Percentiles rank a stretch among this genome's conserved stretches.
Evolutionary conservation across 805 yeast genomes (phyloP).

Genomic region (Zygotorulaspora sp.): DNA sequence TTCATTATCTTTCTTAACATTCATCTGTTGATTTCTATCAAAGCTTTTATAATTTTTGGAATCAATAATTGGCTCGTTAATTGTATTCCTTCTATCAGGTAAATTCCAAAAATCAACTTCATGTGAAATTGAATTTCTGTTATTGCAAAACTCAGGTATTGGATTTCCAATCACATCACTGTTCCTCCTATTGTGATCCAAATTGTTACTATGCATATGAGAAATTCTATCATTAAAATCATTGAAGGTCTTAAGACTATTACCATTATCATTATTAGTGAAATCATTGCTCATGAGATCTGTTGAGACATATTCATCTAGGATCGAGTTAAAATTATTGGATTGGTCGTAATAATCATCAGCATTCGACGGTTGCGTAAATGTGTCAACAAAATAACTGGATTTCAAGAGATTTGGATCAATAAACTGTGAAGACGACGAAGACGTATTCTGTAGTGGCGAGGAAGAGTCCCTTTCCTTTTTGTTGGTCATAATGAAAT

Average conservation of each 20-base stretch:
- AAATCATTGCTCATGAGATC: slow-evolving; percentile 11
- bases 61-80: slow-evolving; percentile 2
- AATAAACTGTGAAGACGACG: slow-evolving; percentile 12
- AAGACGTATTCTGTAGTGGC: slow-evolving; percentile 8
- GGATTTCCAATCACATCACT: slow-evolving; percentile 21
- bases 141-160: slow-evolving; percentile 12
- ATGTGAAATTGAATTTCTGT: slow-evolving; percentile 31
- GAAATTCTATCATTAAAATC: slow-evolving; percentile 1
- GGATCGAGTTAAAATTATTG: slow-evolving; percentile 7
- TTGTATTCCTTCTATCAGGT: slow-evolving; percentile 12
- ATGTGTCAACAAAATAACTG: slow-evolving; percentile 16
- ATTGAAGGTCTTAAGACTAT: no score
- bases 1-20: slow-evolving; percentile 21
- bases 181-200: slow-evolving; percentile 18
- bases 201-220: slow-evolving; percentile 6
- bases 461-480: slow-evolving; percentile 10
- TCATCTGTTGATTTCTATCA: background rate
- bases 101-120: slow-evolving; percentile 30
- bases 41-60: slow-evolving; percentile 2
- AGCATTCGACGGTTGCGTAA: slow-evolving; percentile 7
- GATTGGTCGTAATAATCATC: slow-evolving; percentile 1
- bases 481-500: background rate
- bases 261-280: background rate
- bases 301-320: slow-evolving; percentile 17
- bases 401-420: slow-evolving; percentile 20